Evolutionary conservation across 805 yeast species (phyloP), one percentile per base, ranked within the genome.

Genomic region (Zygotorulaspora sp.): DNA sequence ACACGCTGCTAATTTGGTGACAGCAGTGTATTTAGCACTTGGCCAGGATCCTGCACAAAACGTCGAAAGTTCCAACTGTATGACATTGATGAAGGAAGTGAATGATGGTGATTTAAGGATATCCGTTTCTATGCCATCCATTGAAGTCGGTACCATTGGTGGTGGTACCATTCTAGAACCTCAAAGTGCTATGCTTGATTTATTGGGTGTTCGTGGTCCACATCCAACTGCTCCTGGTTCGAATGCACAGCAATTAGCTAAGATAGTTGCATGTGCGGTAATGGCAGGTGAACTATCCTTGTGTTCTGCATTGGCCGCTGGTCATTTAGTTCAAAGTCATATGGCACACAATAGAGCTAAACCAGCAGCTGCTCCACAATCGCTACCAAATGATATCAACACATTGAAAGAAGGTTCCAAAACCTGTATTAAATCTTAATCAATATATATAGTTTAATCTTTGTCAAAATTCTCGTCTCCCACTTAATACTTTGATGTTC

Each of bases 11-110:
- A 92, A 92, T 62, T 67, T 92, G 50, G 90, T 92, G 23, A 94
- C 98, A 23, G 97, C 98, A 8, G 81, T 92, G 17, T 92, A 67
- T 62, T 68, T 92, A 48, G 99, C 99, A 4, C 77, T 95, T 42
- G 99, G 99, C 41, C 99, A 92, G 70, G 99, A 92, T 66, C 98
- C 99, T n/a, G 98, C 98, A 1, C 98, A 92, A 68, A 92, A 92
- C 58, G 97, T 92, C 36, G 99, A 90, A 68, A 81, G 94, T 44
- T 87, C 97, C 21, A 90, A 89, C 66, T 92, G 99, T 80, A 90
- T 92, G 43, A 92, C 99, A 1, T 71, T 92, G 50, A 89, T 92
- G 95, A 80, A 81, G 55, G 87, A 84, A 60, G 71, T 72, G 34
- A 71, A 74, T 27, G 98, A 96, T 10, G 98, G 96, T 11, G 85